Evolutionary conservation across 176 grass and related monocot species (phyloP).

Genomic region (Rhynchospora breviuscula): DNA sequence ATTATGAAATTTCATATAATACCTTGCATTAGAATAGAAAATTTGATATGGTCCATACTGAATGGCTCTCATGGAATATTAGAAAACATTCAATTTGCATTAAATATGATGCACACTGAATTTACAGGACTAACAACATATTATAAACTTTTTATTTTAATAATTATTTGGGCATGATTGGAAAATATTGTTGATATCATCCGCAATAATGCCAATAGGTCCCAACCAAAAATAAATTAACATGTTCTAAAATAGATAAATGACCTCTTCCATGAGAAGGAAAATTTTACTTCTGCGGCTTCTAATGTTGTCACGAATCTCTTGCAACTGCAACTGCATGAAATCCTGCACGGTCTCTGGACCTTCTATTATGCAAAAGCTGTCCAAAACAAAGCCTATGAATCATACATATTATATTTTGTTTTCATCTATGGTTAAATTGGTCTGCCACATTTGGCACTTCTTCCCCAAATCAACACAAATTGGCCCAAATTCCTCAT

Average conservation of each 20-base stretch:
- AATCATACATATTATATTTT: not conserved
- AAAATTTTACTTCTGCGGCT: slow-evolving; percentile 84
- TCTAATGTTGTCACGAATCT: slow-evolving; percentile 80
- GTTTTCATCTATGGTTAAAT: not conserved
- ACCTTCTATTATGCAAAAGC: slow-evolving; percentile 97
- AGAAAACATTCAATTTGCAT: not conserved
- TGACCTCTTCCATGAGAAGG: slow-evolving; percentile 95
- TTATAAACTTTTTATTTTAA: not conserved
- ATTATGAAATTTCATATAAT: not conserved
- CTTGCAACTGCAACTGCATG: slow-evolving; percentile 64
- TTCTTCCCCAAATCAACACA: not conserved
- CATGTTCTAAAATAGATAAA: slow-evolving; percentile 13
- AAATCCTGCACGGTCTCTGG: slow-evolving; percentile 81
- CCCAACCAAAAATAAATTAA: not conserved
- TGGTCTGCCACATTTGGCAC: not conserved
- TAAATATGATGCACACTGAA: not conserved
- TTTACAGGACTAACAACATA: not conserved
- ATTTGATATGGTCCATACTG: not conserved
- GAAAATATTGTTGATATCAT: not conserved
- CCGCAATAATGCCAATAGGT: not conserved
- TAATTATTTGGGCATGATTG: not conserved
- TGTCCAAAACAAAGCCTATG: slow-evolving; percentile 6
- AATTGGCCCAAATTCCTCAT: not conserved
- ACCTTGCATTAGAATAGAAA: not conserved
- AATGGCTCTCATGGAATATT: not conserved